Percentiles rank a stretch among this genome's conserved stretches.
Conservation (phyloP, 2,329 filamentous ascomycete species). For the Aureobasidium sp. region DNA sequence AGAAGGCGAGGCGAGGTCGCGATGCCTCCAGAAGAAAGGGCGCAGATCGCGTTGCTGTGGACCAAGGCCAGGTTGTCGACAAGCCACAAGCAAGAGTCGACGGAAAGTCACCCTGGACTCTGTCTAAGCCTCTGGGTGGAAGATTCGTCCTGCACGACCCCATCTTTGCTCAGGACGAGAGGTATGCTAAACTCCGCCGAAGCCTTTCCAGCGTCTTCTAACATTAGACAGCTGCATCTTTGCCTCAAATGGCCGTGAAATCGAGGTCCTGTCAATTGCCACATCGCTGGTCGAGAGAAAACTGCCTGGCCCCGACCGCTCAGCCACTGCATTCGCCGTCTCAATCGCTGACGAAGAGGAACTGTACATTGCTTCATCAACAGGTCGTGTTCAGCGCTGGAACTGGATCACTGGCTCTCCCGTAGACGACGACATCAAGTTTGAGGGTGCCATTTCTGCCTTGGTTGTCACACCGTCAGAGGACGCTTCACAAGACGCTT, state of each 20-base stretch:
- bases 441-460: conserved; percentile 15
- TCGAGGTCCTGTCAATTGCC: conserved; percentile 72
- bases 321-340: conserved; percentile 43
- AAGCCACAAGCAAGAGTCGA: conserved; percentile 2
- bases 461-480: conserved; percentile 21
- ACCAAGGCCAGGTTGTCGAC: not conserved
- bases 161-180: conserved; percentile 49
- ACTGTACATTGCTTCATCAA: conserved; percentile 45
- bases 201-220: conserved; percentile 15
- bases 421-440: conserved; percentile 15
- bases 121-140: conserved; percentile 45
- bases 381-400: conserved; percentile 47
- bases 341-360: conserved; percentile 43
- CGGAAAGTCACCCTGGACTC: conserved; percentile 30
- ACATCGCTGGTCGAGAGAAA: conserved; percentile 74
- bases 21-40: not conserved
- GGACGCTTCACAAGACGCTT: conserved; percentile 23
- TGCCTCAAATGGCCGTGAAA: conserved; percentile 61
- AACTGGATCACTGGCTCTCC: conserved; percentile 43
- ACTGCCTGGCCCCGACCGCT: conserved; percentile 47
- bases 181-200: conserved; percentile 35
- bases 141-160: conserved; percentile 49
- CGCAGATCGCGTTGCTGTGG: conserved; percentile 1
- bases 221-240: conserved; percentile 57
- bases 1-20: not conserved